Conservation (phyloP, 306 rosid species). For the Begonia loranthoides region DNA sequence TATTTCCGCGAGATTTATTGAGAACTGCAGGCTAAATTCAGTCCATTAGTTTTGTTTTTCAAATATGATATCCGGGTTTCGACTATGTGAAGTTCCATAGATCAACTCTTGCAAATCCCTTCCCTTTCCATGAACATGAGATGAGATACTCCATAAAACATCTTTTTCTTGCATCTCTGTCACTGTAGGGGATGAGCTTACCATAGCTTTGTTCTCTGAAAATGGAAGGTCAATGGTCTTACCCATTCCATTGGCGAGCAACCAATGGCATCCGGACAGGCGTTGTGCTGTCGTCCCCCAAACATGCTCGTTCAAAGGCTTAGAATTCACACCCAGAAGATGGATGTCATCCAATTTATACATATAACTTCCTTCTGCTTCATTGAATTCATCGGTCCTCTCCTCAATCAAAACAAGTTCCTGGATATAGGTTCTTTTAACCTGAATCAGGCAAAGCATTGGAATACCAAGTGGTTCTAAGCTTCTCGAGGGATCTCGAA, state of each 20-base stretch:
- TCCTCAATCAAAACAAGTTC: no score
- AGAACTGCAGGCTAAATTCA: neutral
- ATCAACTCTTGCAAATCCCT: slow-evolving; percentile 9
- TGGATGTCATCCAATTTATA: slow-evolving; percentile 30
- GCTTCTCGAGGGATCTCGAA: slow-evolving; percentile 48
- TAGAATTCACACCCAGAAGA: slow-evolving; percentile 40
- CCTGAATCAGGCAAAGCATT: slow-evolving; percentile 52
- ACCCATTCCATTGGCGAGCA: slow-evolving; percentile 47
- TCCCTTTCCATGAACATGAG: slow-evolving; percentile 14
- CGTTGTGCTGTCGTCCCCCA: slow-evolving; percentile 50
- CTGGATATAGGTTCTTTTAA: slow-evolving; percentile 23
- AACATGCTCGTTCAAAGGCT: slow-evolving; percentile 18
- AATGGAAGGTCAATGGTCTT: slow-evolving; percentile 23
- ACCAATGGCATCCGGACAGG: slow-evolving; percentile 55
- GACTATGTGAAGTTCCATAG: slow-evolving; percentile 17
- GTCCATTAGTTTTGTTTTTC: slow-evolving; percentile 4
- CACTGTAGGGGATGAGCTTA: slow-evolving; percentile 18
- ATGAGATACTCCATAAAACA: slow-evolving; percentile 64
- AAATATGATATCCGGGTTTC: slow-evolving; percentile 54
- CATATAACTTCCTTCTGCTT: slow-evolving; percentile 4
- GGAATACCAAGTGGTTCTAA: slow-evolving; percentile 59
- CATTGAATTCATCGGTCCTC: neutral
- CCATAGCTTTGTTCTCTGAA: slow-evolving; percentile 35
- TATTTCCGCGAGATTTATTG: neutral
- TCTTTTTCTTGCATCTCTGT: slow-evolving; percentile 24